phyloP scores from a whole-genome alignment of 2,329 filamentous ascomycete genomes.

The Lecanosticta acicola region DNA sequence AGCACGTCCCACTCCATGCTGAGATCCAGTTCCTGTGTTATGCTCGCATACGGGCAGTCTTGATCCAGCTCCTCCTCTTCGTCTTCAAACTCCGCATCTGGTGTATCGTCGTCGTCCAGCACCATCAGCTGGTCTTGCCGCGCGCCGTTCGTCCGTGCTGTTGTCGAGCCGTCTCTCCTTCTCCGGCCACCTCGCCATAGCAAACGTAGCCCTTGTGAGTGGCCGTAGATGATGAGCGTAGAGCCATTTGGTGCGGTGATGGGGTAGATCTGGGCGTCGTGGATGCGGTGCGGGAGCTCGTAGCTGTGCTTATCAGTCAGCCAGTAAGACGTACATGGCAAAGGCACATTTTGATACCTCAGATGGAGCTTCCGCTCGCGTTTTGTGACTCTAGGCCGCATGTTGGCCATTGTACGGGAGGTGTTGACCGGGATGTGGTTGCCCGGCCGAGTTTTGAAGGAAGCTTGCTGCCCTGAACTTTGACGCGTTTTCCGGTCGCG shows the following conservation, averaged over 20 bases:
- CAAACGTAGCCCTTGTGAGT: constrained; percentile 53
- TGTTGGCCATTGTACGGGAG: constrained; percentile 3
- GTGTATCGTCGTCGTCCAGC: constrained; percentile 51
- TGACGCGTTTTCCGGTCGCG: constrained; percentile 11
- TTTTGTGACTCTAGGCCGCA: constrained; percentile 28
- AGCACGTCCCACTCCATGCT: constrained; percentile 50
- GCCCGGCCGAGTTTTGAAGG: constrained; percentile 4
- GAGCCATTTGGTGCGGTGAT: constrained; percentile 56
- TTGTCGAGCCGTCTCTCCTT: constrained; percentile 8
- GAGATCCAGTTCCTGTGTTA: constrained; percentile 52
- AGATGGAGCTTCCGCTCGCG: constrained; percentile 31
- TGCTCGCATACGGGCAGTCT: constrained; percentile 48
- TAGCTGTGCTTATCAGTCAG: constrained; percentile 43
- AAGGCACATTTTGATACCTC: constrained; percentile 19
- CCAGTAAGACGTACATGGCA: background rate
- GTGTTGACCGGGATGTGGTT: constrained; percentile 6
- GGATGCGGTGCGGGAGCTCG: constrained; percentile 53
- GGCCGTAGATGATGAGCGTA: constrained; percentile 55
- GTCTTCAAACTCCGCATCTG: constrained; percentile 43
- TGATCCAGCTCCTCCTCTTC: constrained; percentile 56
- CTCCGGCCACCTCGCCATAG: constrained; percentile 55
- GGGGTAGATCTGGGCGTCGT: constrained; percentile 54
- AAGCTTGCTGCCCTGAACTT: constrained; percentile 4
- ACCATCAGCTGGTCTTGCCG: constrained; percentile 48
- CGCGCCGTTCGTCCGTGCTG: constrained; percentile 12